Base-by-base conservation (phyloP, 768 basidiomycete genomes). In the Podaxis sp. region DNA sequence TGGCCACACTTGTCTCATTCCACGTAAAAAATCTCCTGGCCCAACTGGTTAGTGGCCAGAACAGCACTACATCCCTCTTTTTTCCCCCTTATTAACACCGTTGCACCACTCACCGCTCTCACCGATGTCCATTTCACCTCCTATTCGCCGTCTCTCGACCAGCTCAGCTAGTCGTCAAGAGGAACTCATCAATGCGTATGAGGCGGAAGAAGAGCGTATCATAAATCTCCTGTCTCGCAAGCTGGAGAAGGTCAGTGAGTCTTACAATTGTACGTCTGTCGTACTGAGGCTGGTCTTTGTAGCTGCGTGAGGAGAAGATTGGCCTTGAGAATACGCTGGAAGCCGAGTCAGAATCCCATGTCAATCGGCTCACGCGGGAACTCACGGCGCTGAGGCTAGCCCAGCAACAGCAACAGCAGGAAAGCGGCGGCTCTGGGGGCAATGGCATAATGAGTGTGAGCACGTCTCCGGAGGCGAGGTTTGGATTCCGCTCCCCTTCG, bases 201-300 rank as follows among this genome's bases (percentile, higher is more conserved):
- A 94, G 68, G 93, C 92, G 11, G 92, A 95, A 74, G 92, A 95
- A 75, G 93, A 95, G 72, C 86, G 92, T 51, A 93, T 95, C 59
- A 89, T 92, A 66, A 93, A 93, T 64, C 80, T 90, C 6, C 77
- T 95, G 59, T 93, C 89, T 28, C 81, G 92, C 67, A 95, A 94
- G 72, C 79, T 95, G 57, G 91, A 94, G 76, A 83, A 90, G 87
- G 93, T 90, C 63, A 58, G 80, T 72, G 44, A 48, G 30, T 58
- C 63, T 24, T 19, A 17, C 46, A 42, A 46, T 17, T 46, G 17
- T 4, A n/a, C 39, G 24, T 51, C 4, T 53, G 22, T 9, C 22
- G 52, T 56, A 22, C 38, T 64, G 17, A 13, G 30, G 1, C 39
- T 48, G 61, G 30, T 28, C 36, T 28, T 15, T 36, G 24, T 64